phyloP scores from a whole-genome alignment of 1,139 yeast genomes.

The Suhomyces maxii region DNA sequence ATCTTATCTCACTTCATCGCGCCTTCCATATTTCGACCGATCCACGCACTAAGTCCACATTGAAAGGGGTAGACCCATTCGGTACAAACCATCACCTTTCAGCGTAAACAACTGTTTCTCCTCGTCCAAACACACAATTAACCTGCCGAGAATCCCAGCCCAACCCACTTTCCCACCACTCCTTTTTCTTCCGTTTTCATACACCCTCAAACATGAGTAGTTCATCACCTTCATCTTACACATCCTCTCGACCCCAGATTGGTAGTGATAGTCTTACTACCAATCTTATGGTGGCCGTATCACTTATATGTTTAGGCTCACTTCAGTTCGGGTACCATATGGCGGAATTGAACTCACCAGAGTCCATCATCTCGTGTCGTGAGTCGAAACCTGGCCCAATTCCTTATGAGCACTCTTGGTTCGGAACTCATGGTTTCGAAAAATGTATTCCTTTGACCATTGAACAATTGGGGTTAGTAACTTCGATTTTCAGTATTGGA shows the following conservation, averaged over 20 bases:
- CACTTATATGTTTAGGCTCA: conserved; percentile 44
- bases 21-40: no score
- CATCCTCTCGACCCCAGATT: background rate
- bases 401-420: conserved; percentile 37
- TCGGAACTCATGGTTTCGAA: conserved; percentile 37
- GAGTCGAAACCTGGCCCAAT: conserved; percentile 30
- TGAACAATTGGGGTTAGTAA: conserved; percentile 73
- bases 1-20: no score
- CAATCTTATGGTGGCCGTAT: conserved; percentile 30
- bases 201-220: background rate
- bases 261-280: conserved; percentile 20
- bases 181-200: background rate
- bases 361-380: conserved; percentile 40
- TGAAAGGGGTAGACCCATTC: no score
- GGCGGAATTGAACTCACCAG: conserved; percentile 52
- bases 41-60: no score
- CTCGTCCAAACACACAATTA: no score
- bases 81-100: no score
- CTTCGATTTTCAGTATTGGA: conserved; percentile 83
- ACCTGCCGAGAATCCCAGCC: no score
- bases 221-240: background rate
- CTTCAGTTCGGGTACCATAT: conserved; percentile 52
- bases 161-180: no score
- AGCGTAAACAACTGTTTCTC: no score
- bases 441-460: conserved; percentile 62